Base-by-base conservation (phyloP, 257 asterid species). In the Ocimum tenuiflorum region DNA sequence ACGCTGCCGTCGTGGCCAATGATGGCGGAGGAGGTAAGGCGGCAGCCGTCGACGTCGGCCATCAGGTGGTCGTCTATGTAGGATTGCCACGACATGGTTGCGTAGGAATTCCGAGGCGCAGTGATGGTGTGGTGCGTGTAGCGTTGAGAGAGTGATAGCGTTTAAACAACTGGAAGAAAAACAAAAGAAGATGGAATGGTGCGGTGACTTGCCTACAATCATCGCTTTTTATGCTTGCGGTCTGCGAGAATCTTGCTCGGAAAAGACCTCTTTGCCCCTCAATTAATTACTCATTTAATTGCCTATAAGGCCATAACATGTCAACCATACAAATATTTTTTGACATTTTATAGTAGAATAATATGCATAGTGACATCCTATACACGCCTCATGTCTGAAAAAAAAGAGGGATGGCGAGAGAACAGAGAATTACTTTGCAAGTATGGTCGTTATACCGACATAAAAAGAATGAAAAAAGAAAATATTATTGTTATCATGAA, bases 81-180 rank as follows among this genome's bases (percentile, higher is more conserved):
- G 0, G 83, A 55, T 84, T 90, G 97, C 97, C 95, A 87, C 88
- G 97, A 90, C 97, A 85, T 86, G 68, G 72, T 77, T 78, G 31
- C 69, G 63, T 42, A 52, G 19, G 55, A 27, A 56, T 20, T 29
- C 3, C 49, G 47, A 58, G 53, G 17, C 60, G 17, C 43, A 41
- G 67, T 4, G 51, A 17, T 19, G 33, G 43, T 38, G 64, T 10
- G 48, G 64, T 59, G 58, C 12, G 14, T 38, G 67, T 20, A 41
- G 67, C 22, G 15, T 33, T 7, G 33, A 68, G 36, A 38, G 67
- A 41, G 27, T 36, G 61, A 50, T 74, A 68, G 83, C 67, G 80
- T 58, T 54, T 42, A 72, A 61, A 27, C 75, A 62, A 71, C 71
- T 68, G 74, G 61, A 61, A 72, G 67, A 60, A 51, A 57, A 64